Evolutionary conservation across 108 stramenopile genomes (phyloP).

Genomic region (Nitzschia inconspicua): DNA sequence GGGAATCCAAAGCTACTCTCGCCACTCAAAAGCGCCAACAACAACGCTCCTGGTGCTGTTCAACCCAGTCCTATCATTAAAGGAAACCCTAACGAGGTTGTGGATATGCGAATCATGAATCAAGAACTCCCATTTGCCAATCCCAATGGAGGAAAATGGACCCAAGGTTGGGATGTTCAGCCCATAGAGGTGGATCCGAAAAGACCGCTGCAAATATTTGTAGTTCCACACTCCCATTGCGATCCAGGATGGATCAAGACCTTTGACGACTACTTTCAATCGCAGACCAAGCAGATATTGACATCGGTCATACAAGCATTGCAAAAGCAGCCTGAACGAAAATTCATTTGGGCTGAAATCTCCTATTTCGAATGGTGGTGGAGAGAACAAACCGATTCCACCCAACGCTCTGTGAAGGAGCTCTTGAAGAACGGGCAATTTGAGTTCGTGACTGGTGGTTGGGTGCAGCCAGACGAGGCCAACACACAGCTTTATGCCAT

Average conservation of each 20-base stretch:
- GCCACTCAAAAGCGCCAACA: no score
- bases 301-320: slow-evolving; percentile 39
- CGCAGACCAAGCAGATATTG: slow-evolving; percentile 56
- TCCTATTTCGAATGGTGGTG: slow-evolving; percentile 73
- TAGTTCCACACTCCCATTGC: slow-evolving; percentile 63
- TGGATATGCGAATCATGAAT: slow-evolving; percentile 57
- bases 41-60: no score
- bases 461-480: slow-evolving; percentile 69
- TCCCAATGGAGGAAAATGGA: slow-evolving; percentile 54
- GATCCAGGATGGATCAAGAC: slow-evolving; percentile 76
- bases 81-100: slow-evolving; percentile 8
- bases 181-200: slow-evolving; percentile 12
- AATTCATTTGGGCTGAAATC: slow-evolving; percentile 72
- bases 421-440: slow-evolving; percentile 42
- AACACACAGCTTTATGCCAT: slow-evolving; percentile 63
- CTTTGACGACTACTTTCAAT: slow-evolving; percentile 66
- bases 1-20: no score
- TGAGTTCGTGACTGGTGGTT: slow-evolving; percentile 64
- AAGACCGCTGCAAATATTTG: slow-evolving; percentile 43
- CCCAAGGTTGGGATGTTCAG: slow-evolving; percentile 57
- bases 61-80: not conserved
- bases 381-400: slow-evolving; percentile 35
- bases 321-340: slow-evolving; percentile 30
- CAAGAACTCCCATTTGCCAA: slow-evolving; percentile 44
- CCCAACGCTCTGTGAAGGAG: not conserved